These are phyloP conservation scores for Cordyceps tenuipes DNA, from an alignment of 2,329 filamentous ascomycete genomes.

Conservation along the genomic window DNA sequence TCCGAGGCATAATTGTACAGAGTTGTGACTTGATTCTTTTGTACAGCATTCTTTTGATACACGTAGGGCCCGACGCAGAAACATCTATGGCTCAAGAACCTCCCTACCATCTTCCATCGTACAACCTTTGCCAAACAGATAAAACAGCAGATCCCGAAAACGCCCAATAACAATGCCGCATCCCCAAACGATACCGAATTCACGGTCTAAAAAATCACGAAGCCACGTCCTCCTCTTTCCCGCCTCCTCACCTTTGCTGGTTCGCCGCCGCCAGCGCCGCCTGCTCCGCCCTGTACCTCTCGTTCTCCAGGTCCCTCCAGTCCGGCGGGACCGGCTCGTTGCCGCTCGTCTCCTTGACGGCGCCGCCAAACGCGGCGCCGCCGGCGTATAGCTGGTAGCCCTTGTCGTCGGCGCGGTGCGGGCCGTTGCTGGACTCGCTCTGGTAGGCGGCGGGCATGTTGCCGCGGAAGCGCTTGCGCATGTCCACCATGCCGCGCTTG, in stretches of 20 bases:
- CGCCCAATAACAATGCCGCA: conserved; percentile 1
- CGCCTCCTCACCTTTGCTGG: background rate
- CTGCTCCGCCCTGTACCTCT: conserved; percentile 40
- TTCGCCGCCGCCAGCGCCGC: conserved; percentile 17
- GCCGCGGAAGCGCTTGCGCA: conserved; percentile 95
- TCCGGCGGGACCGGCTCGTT: conserved; percentile 54
- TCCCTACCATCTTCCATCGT: background rate
- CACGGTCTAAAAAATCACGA: background rate
- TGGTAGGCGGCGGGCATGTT: conserved; percentile 74
- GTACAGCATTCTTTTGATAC: background rate
- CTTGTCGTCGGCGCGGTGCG: conserved; percentile 18
- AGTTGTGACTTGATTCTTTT: background rate
- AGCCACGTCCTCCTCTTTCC: background rate
- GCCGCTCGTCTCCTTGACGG: conserved; percentile 57
- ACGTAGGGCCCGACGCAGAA: background rate
- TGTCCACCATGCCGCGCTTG: conserved; percentile 93
- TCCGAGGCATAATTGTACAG: background rate
- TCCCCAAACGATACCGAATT: background rate
- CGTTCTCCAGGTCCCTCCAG: conserved; percentile 58
- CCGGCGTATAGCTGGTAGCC: conserved; percentile 74
- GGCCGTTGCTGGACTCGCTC: conserved; percentile 41
- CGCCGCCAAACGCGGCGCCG: conserved; percentile 57
- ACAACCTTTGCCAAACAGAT: background rate
- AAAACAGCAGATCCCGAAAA: background rate
- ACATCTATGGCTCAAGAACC: background rate